A percentile compares a stretch with the other conserved stretches of the same genome.
phyloP scores from a whole-genome alignment of 2,329 filamentous ascomycete genomes.

The Aspergillus sclerotialis region DNA sequence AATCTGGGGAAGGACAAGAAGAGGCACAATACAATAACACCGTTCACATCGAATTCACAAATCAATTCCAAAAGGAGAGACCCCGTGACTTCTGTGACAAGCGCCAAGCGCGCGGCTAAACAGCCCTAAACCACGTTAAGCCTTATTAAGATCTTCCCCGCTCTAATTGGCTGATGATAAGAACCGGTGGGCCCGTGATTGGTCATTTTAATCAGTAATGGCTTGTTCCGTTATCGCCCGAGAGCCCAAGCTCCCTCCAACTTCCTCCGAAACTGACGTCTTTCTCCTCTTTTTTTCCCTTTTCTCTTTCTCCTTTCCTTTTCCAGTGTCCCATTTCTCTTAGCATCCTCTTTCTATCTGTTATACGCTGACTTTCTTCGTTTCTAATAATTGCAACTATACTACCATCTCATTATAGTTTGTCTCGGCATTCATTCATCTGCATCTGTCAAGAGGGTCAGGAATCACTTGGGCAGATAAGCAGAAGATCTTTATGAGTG shows the following conservation, averaged over 20 bases:
- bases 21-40: background rate
- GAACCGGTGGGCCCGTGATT: background rate
- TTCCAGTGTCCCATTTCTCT: conserved; percentile 11
- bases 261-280: conserved; percentile 4
- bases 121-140: background rate
- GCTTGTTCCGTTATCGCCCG: conserved; percentile 7
- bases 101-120: conserved; percentile 31
- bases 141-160: background rate
- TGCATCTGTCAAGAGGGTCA: too few relatives aligned
- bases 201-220: background rate
- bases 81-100: conserved; percentile 19
- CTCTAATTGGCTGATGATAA: background rate
- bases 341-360: conserved; percentile 4
- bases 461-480: too few relatives aligned
- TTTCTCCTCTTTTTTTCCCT: conserved; percentile 6
- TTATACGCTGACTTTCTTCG: conserved; percentile 2
- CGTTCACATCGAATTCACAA: too few relatives aligned
- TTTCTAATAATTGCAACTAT: background rate
- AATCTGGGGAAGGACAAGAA: conserved; percentile 7
- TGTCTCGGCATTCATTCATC: too few relatives aligned
- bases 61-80: conserved; percentile 31
- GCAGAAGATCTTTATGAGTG: conserved; percentile 12
- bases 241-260: background rate
- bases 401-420: conserved; percentile 1
- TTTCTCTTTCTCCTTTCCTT: conserved; percentile 11